Conservation (phyloP, 2,329 filamentous ascomycete genomes). For the Boeremia exigua region DNA sequence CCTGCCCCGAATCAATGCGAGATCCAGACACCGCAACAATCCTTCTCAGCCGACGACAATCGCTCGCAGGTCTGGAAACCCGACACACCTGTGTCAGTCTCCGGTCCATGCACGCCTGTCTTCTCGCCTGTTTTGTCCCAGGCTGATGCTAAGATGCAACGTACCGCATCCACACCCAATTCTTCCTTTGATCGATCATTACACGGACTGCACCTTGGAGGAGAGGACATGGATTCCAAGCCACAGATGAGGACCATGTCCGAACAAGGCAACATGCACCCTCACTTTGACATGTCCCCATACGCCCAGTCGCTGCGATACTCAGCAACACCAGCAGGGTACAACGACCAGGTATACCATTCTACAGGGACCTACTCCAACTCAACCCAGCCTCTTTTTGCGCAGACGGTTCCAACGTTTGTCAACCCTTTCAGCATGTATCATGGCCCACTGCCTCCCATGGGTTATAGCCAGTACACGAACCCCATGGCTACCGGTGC, state of each 20-base stretch:
- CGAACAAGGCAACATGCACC: neutral
- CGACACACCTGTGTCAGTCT: neutral
- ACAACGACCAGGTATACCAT: constrained; percentile 8
- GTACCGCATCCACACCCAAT: constrained; percentile 9
- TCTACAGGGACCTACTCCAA: constrained; percentile 1
- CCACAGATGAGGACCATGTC: constrained; percentile 3
- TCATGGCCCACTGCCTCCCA: neutral
- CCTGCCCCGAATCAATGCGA: neutral
- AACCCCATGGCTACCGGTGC: neutral
- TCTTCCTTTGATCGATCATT: constrained; percentile 16
- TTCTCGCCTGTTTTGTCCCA: neutral
- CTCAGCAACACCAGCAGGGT: constrained; percentile 1
- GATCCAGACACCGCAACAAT: neutral
- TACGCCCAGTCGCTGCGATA: constrained; percentile 16
- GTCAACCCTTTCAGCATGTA: constrained; percentile 17
- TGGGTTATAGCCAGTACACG: constrained; percentile 9
- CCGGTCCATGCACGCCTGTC: constrained; percentile 7
- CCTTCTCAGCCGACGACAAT: neutral
- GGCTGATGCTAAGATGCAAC: constrained; percentile 4
- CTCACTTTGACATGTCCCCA: constrained; percentile 4
- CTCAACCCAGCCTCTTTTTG: neutral
- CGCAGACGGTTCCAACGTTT: neutral
- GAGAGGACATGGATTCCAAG: constrained; percentile 18
- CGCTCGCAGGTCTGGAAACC: neutral
- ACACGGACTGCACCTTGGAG: constrained; percentile 7